Evolutionary conservation across 371 early-diverging fungal species (phyloP).

Genomic region (Mortierella sp.): DNA sequence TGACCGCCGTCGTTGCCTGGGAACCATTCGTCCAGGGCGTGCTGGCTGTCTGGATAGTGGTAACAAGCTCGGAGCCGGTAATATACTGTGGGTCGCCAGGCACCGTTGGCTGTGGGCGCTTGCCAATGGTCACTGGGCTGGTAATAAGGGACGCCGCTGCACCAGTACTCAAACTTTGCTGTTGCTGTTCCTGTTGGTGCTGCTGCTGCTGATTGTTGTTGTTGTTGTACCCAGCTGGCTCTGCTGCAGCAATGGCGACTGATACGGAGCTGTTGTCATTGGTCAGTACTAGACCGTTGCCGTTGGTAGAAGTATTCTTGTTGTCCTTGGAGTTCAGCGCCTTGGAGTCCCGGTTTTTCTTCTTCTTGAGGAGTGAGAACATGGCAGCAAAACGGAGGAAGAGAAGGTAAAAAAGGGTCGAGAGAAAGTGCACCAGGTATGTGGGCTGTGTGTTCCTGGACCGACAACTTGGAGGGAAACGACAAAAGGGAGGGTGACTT

Average conservation of each 20-base stretch:
- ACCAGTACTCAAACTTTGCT: constrained; percentile 2
- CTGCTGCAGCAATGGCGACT: not conserved
- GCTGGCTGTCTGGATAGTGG: not conserved
- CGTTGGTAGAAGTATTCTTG: not conserved
- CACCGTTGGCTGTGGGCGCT: constrained; percentile 5
- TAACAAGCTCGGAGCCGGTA: not conserved
- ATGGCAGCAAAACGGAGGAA: not conserved
- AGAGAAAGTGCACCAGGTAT: not conserved
- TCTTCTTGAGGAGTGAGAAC: not conserved
- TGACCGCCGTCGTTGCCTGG: not conserved
- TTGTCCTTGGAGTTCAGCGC: not conserved
- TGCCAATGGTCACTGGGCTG: not conserved
- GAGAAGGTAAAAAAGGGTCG: not conserved
- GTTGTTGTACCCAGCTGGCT: constrained; percentile 5
- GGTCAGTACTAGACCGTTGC: not conserved
- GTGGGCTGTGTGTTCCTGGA: not conserved
- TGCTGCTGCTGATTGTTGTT: constrained; percentile 4
- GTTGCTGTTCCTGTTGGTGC: constrained; percentile 21
- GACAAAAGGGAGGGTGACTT: not conserved
- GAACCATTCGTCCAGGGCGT: not conserved
- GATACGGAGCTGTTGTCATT: constrained; percentile 1
- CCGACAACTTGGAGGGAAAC: not conserved
- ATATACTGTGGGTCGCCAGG: constrained; percentile 15
- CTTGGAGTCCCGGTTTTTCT: not conserved
- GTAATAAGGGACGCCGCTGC: not conserved